Percentiles rank a stretch among this genome's conserved stretches.
Conservation (phyloP, 805 yeast genomes). For the Lachancea dasiensis region DNA sequence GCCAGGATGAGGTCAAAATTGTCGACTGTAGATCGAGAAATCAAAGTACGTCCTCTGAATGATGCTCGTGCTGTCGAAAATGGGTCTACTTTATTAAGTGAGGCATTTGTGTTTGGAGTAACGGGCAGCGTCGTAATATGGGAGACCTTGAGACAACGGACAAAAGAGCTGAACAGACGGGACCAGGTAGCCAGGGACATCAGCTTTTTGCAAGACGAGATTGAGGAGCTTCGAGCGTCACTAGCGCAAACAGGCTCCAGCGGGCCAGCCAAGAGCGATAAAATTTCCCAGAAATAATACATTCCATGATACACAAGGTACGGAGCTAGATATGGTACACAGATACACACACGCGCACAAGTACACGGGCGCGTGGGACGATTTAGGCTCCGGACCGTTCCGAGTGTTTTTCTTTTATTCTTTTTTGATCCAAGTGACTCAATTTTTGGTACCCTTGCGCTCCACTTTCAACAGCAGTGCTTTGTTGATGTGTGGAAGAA, state of each 20-base stretch:
- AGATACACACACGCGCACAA: too few species aligned
- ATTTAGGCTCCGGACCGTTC: background rate
- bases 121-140: constrained; percentile 71
- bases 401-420: too few species aligned
- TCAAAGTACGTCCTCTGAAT: constrained; percentile 64
- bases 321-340: constrained; percentile 8
- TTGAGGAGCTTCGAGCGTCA: constrained; percentile 43
- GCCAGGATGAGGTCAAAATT: constrained; percentile 53
- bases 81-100: constrained; percentile 77
- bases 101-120: constrained; percentile 68
- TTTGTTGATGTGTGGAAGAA: constrained; percentile 86
- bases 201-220: constrained; percentile 60
- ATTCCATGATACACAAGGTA: constrained; percentile 7
- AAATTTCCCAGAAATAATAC: constrained; percentile 6
- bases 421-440: too few species aligned
- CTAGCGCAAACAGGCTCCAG: too few species aligned
- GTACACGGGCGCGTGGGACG: too few species aligned
- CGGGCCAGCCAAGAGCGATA: too few species aligned
- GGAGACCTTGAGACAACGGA: constrained; percentile 63
- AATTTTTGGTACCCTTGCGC: constrained; percentile 22
- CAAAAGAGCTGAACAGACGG: constrained; percentile 54
- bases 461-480: constrained; percentile 74
- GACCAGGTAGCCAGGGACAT: constrained; percentile 72
- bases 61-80: constrained; percentile 76
- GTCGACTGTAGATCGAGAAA: constrained; percentile 31